Percentiles rank a stretch among this genome's conserved stretches.
Evolutionary conservation across 164 flowering plant species (phyloP).

Genomic region (Nymphaea thermarum): DNA sequence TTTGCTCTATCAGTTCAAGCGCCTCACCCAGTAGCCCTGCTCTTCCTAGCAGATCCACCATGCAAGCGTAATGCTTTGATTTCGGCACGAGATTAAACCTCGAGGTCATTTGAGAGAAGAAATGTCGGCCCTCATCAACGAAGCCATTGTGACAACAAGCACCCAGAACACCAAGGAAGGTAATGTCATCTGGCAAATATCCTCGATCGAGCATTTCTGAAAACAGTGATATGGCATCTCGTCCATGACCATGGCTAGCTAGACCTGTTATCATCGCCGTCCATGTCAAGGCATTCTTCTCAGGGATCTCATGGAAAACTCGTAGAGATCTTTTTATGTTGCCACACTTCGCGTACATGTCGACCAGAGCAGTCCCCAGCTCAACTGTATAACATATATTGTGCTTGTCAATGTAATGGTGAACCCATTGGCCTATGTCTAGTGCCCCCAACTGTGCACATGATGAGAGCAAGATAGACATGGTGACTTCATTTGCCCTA

Average conservation of each 20-base stretch:
- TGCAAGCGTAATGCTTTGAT: slow-evolving; percentile 48
- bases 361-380: slow-evolving; percentile 55
- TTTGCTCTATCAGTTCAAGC: slow-evolving; percentile 34
- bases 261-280: slow-evolving; percentile 63
- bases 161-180: slow-evolving; percentile 49
- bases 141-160: slow-evolving; percentile 80
- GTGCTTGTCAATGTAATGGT: slow-evolving; percentile 35
- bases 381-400: slow-evolving; percentile 32
- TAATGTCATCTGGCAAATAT: slow-evolving; percentile 54
- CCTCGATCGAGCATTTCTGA: slow-evolving; percentile 37
- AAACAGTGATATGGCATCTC: slow-evolving; percentile 42
- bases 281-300: slow-evolving; percentile 46
- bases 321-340: slow-evolving; percentile 40
- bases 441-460: slow-evolving; percentile 65
- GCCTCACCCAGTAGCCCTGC: slow-evolving; percentile 63
- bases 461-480: slow-evolving; percentile 47
- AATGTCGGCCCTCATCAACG: slow-evolving; percentile 44
- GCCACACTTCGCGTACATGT: slow-evolving; percentile 80
- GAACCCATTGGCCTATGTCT: slow-evolving; percentile 61
- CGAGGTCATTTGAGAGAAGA: slow-evolving; percentile 40
- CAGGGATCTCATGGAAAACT: slow-evolving; percentile 39
- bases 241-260: slow-evolving; percentile 48
- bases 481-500: slow-evolving; percentile 50
- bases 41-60: slow-evolving; percentile 72
- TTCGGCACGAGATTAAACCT: slow-evolving; percentile 32